Conservation (phyloP, 805 yeast species). For the Metschnikowia reukaufii region DNA sequence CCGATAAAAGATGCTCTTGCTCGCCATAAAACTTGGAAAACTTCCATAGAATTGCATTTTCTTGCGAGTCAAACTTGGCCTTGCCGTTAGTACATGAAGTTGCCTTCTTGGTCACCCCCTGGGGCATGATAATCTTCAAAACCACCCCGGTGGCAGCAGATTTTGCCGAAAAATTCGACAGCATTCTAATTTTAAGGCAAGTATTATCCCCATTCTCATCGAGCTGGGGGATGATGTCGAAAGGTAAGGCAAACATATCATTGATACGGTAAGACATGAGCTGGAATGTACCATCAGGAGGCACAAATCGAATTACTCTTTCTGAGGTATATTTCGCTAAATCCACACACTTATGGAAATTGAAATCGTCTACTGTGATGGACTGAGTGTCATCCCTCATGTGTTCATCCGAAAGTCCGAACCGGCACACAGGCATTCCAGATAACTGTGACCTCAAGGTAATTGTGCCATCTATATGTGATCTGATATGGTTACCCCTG, state of each 20-base stretch:
- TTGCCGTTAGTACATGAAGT: constrained; percentile 59
- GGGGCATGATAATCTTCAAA: constrained; percentile 68
- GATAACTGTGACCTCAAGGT: constrained; percentile 68
- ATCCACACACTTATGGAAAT: constrained; percentile 85
- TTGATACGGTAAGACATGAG: constrained; percentile 63
- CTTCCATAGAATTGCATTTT: constrained; percentile 66
- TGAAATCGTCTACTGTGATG: constrained; percentile 70
- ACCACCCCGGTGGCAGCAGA: constrained; percentile 62
- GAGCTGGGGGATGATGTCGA: constrained; percentile 59
- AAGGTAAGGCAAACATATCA: constrained; percentile 65
- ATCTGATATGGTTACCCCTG: constrained; percentile 60
- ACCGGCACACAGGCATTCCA: constrained; percentile 81
- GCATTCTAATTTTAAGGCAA: constrained; percentile 59
- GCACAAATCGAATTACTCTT: constrained; percentile 66
- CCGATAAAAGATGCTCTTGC: constrained; percentile 59
- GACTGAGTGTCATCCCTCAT: constrained; percentile 22
- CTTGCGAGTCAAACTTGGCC: constrained; percentile 65
- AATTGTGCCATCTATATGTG: constrained; percentile 76
- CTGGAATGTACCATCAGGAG: constrained; percentile 88
- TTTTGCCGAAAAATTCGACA: constrained; percentile 60
- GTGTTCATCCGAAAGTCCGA: constrained; percentile 67
- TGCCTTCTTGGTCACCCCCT: constrained; percentile 27
- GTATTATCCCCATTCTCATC: constrained; percentile 45
- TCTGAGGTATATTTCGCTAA: constrained; percentile 65
- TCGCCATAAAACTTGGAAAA: constrained; percentile 67